Evolutionary conservation across 2,329 filamentous ascomycete genomes (phyloP), one percentile per base, ranked within the genome.

Genomic region (Exophiala aquamarina): DNA sequence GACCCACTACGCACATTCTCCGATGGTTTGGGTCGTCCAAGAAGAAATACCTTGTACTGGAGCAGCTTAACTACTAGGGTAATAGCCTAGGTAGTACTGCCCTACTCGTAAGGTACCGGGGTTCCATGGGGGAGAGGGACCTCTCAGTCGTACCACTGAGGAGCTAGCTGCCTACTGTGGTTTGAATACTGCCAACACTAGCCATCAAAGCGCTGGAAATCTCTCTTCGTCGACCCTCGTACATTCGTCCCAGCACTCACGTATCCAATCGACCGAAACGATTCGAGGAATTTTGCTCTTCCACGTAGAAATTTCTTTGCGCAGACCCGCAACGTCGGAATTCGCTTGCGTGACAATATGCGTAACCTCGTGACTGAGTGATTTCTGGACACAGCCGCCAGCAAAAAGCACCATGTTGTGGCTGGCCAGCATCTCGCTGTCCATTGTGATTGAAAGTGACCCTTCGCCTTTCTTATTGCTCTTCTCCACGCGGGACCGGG

Each of bases 181-280:
- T n/a, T n/a, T n/a, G n/a, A n/a, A n/a, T n/a, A n/a, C n/a, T n/a
- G n/a, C n/a, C n/a, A n/a, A n/a, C n/a, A n/a, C n/a, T n/a, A n/a
- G n/a, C n/a, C n/a, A n/a, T n/a, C 23, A 26, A 26, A 26, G 23
- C 23, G 11, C 23, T 11, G 23, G 23, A 26, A 26, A 26, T 26
- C 23, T 26, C 60, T 92, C 88, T 69, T 96, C 92, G 56, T 95
- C 89, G 37, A 96, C 65, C 51, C 87, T 61, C 1, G 89, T 95
- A 54, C 75, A 77, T 64, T 92, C 88, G 49, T 73, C 74, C 89
- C 91, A 95, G 60, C 87, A 88, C 42, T 86, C 82, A 41, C 84
- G 77, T 0, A 96, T 69, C 93, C 93, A 98, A 11, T 73, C 72
- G 8, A 75, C 65, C 0, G 71, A 78, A 2, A 96, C 86, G 5